These are phyloP conservation scores for Aplosporella prunicola DNA, from an alignment of 2,329 filamentous ascomycete species.

Conservation along the genomic window DNA sequence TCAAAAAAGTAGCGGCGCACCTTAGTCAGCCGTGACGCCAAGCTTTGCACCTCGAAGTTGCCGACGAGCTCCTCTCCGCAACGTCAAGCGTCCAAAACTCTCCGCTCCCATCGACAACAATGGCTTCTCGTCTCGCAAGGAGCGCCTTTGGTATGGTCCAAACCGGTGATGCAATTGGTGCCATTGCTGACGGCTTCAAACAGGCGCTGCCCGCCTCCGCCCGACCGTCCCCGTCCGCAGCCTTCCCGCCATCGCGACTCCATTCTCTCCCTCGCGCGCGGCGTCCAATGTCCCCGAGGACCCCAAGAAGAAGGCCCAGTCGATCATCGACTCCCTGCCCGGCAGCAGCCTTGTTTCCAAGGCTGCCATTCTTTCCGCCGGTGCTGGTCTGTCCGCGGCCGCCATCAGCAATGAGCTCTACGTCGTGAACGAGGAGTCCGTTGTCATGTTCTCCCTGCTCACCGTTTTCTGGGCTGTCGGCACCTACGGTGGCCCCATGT, in stretches of 20 bases:
- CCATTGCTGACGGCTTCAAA: conserved; percentile 22
- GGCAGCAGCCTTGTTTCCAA: conserved; percentile 90
- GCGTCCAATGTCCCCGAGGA: conserved; percentile 70
- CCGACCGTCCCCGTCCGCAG: conserved; percentile 62
- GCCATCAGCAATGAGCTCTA: conserved; percentile 99
- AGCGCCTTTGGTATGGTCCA: conserved; percentile 76
- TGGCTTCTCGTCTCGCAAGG: conserved; percentile 96
- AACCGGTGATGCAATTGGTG: conserved; percentile 31
- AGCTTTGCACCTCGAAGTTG: conserved; percentile 9
- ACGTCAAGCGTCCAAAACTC: conserved; percentile 25
- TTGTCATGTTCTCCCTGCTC: conserved; percentile 85
- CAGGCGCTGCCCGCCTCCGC: conserved; percentile 85
- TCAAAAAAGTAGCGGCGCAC: conserved; percentile 7
- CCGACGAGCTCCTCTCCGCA: conserved; percentile 20
- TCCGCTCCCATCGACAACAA: conserved; percentile 50
- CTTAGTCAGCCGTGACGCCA: conserved; percentile 10
- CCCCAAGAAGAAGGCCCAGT: conserved; percentile 95
- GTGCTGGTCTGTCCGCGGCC: conserved; percentile 81
- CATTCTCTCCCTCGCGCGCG: conserved; percentile 58
- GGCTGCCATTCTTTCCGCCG: conserved; percentile 91
- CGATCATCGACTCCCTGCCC: conserved; percentile 84
- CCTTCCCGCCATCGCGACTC: conserved; percentile 63
- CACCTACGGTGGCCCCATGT: conserved; percentile 87
- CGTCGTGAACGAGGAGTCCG: conserved; percentile 97
- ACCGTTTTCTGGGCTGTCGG: conserved; percentile 87